These are phyloP conservation scores for Melampsora americana DNA, from an alignment of 1,284 basidiomycete species.

Conservation along the genomic window DNA sequence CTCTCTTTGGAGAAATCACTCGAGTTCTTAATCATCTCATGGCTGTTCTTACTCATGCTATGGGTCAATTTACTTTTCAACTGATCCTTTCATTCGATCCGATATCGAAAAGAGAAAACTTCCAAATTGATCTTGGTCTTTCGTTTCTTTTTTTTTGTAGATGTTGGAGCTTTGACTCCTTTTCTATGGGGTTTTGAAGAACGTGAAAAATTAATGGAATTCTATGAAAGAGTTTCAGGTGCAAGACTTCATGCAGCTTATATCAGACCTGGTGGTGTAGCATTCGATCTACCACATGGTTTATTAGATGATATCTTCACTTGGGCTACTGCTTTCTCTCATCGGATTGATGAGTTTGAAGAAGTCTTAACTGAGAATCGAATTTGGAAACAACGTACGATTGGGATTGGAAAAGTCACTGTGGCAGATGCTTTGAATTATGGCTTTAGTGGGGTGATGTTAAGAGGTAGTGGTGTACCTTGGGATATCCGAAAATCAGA, in stretches of 20 bases:
- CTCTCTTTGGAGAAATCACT: constrained; percentile 94
- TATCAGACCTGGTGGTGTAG: constrained; percentile 94
- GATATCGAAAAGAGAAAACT: not conserved
- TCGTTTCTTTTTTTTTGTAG: constrained; percentile 53
- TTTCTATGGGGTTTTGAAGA: constrained; percentile 99
- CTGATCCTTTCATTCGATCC: not conserved
- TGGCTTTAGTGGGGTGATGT: constrained; percentile 94
- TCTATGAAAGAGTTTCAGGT: constrained; percentile 98
- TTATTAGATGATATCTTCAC: constrained; percentile 94
- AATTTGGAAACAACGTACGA: constrained; percentile 94
- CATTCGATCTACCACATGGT: constrained; percentile 94
- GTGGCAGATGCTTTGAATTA: constrained; percentile 90
- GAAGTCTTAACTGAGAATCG: constrained; percentile 96
- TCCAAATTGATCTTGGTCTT: not conserved
- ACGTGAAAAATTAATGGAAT: constrained; percentile 99
- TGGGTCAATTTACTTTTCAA: constrained; percentile 57
- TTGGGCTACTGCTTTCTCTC: constrained; percentile 90
- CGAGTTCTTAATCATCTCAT: constrained; percentile 95
- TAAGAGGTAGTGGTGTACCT: constrained; percentile 84
- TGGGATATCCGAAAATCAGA: constrained; percentile 89
- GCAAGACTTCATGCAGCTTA: constrained; percentile 97
- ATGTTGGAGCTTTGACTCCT: constrained; percentile 94
- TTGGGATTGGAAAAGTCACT: constrained; percentile 85
- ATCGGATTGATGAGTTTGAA: constrained; percentile 90
- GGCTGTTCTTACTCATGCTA: constrained; percentile 91